Percentiles rank a stretch among this genome's conserved stretches.
Conservation (phyloP, 2,329 filamentous ascomycete species). For the Parafenestella ontariensis region DNA sequence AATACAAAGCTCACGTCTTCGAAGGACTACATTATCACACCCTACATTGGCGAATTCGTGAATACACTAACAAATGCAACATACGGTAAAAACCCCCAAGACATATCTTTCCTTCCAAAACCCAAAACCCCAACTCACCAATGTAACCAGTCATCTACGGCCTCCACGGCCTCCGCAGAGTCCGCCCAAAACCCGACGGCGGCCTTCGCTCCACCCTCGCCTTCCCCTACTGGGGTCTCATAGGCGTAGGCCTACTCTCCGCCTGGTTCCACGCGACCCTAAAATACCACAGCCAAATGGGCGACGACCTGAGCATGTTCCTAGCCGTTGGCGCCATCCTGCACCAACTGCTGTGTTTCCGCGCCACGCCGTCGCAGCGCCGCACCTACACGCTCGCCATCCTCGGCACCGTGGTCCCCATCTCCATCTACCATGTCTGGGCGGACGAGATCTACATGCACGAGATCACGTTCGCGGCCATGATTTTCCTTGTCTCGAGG, state of each 20-base stretch:
- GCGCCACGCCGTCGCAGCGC: constrained; percentile 33
- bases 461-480: constrained; percentile 50
- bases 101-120: background rate
- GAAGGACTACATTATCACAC: constrained; percentile 62
- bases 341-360: constrained; percentile 57
- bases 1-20: background rate
- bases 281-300: constrained; percentile 57
- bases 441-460: constrained; percentile 50
- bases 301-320: constrained; percentile 67
- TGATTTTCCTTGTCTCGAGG: constrained; percentile 50
- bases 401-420: constrained; percentile 38
- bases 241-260: constrained; percentile 52
- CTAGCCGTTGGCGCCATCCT: constrained; percentile 61
- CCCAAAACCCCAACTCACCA: background rate
- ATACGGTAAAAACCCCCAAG: constrained; percentile 53
- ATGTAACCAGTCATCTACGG: constrained; percentile 43
- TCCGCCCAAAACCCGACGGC: constrained; percentile 31
- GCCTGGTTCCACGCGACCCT: constrained; percentile 54
- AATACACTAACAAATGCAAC: constrained; percentile 61
- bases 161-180: constrained; percentile 40
- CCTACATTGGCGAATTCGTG: constrained; percentile 62
- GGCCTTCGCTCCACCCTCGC: constrained; percentile 42
- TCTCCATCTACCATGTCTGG: constrained; percentile 47
- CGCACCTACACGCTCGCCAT: constrained; percentile 34
- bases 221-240: constrained; percentile 53